Conservation (phyloP, 345 rosid genomes). For the Dipteronia sinensis region DNA sequence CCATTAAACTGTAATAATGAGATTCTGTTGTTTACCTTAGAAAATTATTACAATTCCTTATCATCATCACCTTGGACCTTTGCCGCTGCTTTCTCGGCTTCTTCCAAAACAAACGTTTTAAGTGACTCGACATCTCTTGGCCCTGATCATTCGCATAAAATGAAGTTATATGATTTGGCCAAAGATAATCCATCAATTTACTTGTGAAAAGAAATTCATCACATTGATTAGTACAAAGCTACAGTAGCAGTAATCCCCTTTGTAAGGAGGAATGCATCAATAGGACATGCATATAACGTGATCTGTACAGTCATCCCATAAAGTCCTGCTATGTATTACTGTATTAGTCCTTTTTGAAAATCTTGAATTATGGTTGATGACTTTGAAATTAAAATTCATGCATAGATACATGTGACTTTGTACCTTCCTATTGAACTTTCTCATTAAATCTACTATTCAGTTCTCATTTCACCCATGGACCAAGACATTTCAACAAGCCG, state of each 20-base stretch:
- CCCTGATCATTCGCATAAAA: conserved; percentile 40
- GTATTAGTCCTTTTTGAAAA: not conserved
- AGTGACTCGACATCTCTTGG: conserved; percentile 77
- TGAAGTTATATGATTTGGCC: conserved; percentile 2
- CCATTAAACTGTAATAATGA: not conserved
- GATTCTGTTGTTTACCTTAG: conserved; percentile 20
- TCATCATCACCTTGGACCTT: conserved; percentile 62
- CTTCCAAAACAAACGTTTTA: conserved; percentile 69
- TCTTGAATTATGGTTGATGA: not conserved
- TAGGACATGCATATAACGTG: not conserved
- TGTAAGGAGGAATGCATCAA: not conserved
- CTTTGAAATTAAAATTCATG: too few relatives aligned
- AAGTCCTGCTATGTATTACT: not conserved
- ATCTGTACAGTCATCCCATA: not conserved
- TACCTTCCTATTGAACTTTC: too few relatives aligned
- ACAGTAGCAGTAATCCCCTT: not conserved
- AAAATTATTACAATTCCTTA: conserved; percentile 54
- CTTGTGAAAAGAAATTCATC: not conserved
- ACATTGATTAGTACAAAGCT: not conserved
- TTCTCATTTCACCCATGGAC: too few relatives aligned
- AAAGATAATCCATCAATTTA: too few relatives aligned
- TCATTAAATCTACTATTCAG: too few relatives aligned
- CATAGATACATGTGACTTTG: too few relatives aligned
- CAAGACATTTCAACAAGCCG: too few relatives aligned
- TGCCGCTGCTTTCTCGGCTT: conserved; percentile 86